phyloP scores from a whole-genome alignment of 2,329 filamentous ascomycete genomes.

The Fusarium staphyleae region DNA sequence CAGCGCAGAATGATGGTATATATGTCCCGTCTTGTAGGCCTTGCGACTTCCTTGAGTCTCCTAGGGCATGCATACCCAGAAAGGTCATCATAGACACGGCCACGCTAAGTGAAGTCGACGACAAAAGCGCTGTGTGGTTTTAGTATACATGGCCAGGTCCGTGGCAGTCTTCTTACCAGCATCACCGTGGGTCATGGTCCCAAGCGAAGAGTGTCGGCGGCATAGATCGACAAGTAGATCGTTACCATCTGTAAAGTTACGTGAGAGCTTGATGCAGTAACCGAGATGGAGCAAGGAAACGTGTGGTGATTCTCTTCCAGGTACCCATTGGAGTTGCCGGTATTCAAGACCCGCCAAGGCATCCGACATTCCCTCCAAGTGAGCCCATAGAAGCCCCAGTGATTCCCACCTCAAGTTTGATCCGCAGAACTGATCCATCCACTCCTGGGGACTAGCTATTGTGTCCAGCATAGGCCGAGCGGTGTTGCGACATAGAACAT shows the following conservation, averaged over 20 bases:
- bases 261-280: slow-evolving; percentile 46
- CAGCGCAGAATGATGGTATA: slow-evolving; percentile 44
- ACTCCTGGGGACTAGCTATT: slow-evolving; percentile 44
- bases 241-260: slow-evolving; percentile 44
- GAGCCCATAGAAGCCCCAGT: slow-evolving; percentile 49
- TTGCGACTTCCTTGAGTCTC: slow-evolving; percentile 10
- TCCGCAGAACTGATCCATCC: slow-evolving; percentile 51
- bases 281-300: slow-evolving; percentile 17
- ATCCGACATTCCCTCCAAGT: slow-evolving; percentile 24
- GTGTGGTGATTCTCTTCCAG: slow-evolving; percentile 4
- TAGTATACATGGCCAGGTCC: background rate
- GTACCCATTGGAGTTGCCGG: slow-evolving; percentile 16
- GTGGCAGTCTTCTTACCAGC: slow-evolving; percentile 44
- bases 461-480: slow-evolving; percentile 47
- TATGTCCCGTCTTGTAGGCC: background rate
- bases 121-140: slow-evolving; percentile 41
- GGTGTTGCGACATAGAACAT: slow-evolving; percentile 49
- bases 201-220: slow-evolving; percentile 44
- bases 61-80: slow-evolving; percentile 45
- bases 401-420: slow-evolving; percentile 53
- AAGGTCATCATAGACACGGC: slow-evolving; percentile 47
- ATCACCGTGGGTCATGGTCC: slow-evolving; percentile 50
- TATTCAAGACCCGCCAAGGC: slow-evolving; percentile 16
- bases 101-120: slow-evolving; percentile 50
- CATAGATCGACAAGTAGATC: slow-evolving; percentile 49